A percentile compares a stretch with the other conserved stretches of the same genome.
These are phyloP conservation scores for Curvularia lunata DNA, from an alignment of 2,329 filamentous ascomycete genomes.

Conservation along the genomic window DNA sequence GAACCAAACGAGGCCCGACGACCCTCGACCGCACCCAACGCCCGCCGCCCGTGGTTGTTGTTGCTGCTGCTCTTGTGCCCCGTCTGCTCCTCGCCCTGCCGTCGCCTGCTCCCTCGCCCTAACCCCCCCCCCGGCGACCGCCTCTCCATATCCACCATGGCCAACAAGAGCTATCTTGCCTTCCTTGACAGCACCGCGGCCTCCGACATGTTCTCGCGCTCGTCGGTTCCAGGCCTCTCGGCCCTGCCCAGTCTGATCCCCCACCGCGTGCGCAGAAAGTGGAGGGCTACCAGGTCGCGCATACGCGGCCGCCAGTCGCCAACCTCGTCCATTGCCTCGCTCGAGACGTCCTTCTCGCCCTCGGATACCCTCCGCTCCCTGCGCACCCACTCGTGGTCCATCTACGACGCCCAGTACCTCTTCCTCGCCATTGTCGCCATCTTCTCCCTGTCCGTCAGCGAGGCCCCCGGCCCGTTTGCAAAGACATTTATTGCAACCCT, in stretches of 20 bases:
- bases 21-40: too few species aligned
- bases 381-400: constrained; percentile 77
- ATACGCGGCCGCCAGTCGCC: constrained; percentile 70
- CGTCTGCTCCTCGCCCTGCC: background rate
- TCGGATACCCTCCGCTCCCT: constrained; percentile 77
- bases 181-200: constrained; percentile 40
- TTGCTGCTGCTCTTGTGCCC: constrained; percentile 20
- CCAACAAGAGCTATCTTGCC: constrained; percentile 45
- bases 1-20: background rate
- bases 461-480: constrained; percentile 74
- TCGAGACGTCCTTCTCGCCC: constrained; percentile 84
- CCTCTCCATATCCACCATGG: constrained; percentile 26
- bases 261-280: constrained; percentile 69
- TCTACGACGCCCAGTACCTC: constrained; percentile 85
- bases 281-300: constrained; percentile 66
- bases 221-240: constrained; percentile 56
- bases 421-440: constrained; percentile 75
- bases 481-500: constrained; percentile 76
- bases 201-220: constrained; percentile 50
- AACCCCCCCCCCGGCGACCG: constrained; percentile 16
- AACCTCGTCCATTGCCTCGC: constrained; percentile 73
- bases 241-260: constrained; percentile 62
- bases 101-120: background rate
- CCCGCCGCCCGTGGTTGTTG: constrained; percentile 33
- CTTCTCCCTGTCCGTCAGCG: constrained; percentile 83